Conservation (phyloP, 78 protist species). For the Dictyostelium brefeldianum region DNA sequence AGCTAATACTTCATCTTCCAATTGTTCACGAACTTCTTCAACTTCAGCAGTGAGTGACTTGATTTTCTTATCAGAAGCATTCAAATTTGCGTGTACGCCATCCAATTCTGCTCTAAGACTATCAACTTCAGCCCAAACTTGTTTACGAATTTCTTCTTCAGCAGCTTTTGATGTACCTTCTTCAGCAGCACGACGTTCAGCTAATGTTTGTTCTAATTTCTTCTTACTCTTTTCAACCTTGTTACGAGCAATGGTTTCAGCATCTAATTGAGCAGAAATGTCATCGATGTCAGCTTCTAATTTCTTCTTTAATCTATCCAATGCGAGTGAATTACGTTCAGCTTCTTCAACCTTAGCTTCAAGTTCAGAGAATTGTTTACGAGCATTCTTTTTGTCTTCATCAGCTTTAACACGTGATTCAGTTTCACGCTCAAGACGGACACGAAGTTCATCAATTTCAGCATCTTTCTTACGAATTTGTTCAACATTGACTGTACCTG, state of each 20-base stretch:
- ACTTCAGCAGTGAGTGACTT: conserved; percentile 69
- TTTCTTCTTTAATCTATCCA: conserved; percentile 59
- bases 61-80: conserved; percentile 72
- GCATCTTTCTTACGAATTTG: conserved; percentile 70
- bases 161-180: conserved; percentile 52
- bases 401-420: conserved; percentile 65
- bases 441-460: conserved; percentile 63
- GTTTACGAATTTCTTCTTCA: conserved; percentile 77
- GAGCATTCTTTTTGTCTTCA: conserved; percentile 80
- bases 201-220: conserved; percentile 75
- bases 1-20: conserved; percentile 62
- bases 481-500: conserved; percentile 79
- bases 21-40: conserved; percentile 67
- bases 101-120: conserved; percentile 71
- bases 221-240: conserved; percentile 84
- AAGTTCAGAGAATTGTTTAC: conserved; percentile 77
- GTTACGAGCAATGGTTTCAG: conserved; percentile 64
- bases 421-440: conserved; percentile 82
- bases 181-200: conserved; percentile 68
- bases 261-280: conserved; percentile 33
- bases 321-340: conserved; percentile 19
- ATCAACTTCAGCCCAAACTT: conserved; percentile 74
- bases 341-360: conserved; percentile 77
- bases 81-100: conserved; percentile 59
- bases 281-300: conserved; percentile 64